Evolutionary conservation across 208 protist genomes (phyloP), one percentile per base, ranked within the genome.

Genomic region (Lotmaria passim): DNA sequence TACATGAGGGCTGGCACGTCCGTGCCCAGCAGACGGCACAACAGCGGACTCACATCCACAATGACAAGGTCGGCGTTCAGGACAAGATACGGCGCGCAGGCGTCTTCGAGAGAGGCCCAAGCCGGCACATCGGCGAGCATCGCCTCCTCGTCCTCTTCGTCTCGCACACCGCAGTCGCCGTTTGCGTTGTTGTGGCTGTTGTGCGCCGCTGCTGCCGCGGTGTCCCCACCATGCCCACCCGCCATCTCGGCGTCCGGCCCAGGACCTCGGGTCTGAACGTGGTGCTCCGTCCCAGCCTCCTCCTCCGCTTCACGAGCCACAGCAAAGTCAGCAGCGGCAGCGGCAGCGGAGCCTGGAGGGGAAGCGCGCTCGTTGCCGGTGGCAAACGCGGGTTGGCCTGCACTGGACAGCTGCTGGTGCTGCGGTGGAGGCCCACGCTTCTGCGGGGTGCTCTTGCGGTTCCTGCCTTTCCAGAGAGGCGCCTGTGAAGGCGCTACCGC

Each of bases 21-120:
- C 21, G 82, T 77, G 33, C 85, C 85, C 10, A 94, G 59, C 48
- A 78, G 71, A 10, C 39, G 47, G 7, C 83, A 80, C 61, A 94
- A 72, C 30, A 77, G 53, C 50, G 73, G 53, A 50, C 78, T 89
- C 30, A 82, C 83, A 12, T 85, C 82, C 12, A 86, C 52, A 46
- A 94, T 78, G 10, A 88, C 53, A 17, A 83, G 38, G 21, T 71
- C 69, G 0, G 44, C 23, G 50, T 80, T 78, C 39, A 84, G 75
- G 3, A 85, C 30, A 11, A 90, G 62, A 41, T 78, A 84, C 0
- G 81, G 81, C 0, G 81, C 68, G 46, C 78, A 82, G 17, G 74
- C 58, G 21, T 83, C 78, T 43, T 77, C 72, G 7, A 73, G 70
- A 17, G 66, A 53, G 8, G 47, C 31, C 44, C 52, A 28, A 15